Evolutionary conservation across 495 filamentous ascomycete genomes (phyloP).

Genomic region (Tuber magnatum): DNA sequence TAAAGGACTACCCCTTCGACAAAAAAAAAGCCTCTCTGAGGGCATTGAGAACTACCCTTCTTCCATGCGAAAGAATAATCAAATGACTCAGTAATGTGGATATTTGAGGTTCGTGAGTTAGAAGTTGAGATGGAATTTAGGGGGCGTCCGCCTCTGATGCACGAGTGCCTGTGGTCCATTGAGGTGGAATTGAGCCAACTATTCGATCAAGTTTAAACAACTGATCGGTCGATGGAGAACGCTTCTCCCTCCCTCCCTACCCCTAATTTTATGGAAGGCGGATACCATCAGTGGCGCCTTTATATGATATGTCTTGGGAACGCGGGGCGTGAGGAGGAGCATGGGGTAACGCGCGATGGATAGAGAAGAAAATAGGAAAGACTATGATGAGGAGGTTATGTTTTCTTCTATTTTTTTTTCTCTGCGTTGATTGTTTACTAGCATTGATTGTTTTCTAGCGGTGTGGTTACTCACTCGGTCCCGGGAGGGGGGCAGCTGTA

Average conservation of each 20-base stretch:
- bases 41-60: not conserved
- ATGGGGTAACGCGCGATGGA: not conserved
- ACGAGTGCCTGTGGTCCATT: not conserved
- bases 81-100: not conserved
- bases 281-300: not conserved
- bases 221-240: not conserved
- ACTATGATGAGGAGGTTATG: not conserved
- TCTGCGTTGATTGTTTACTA: not conserved
- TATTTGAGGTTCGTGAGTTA: not conserved
- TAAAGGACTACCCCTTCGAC: not conserved
- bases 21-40: not conserved
- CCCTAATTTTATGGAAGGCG: not conserved
- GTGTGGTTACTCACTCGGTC: not conserved
- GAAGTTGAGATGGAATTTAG: not conserved
- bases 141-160: not conserved
- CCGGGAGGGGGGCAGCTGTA: not conserved
- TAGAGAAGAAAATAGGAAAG: not conserved
- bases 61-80: too few species aligned
- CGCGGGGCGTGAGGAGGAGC: not conserved
- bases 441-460: too few species aligned
- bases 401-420: not conserved
- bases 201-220: not conserved
- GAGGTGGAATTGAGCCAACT: not conserved
- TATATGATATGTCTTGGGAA: not conserved
- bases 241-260: not conserved